phyloP scores from a whole-genome alignment of 495 filamentous ascomycete genomes.

The Trypethelium eluteriae region DNA sequence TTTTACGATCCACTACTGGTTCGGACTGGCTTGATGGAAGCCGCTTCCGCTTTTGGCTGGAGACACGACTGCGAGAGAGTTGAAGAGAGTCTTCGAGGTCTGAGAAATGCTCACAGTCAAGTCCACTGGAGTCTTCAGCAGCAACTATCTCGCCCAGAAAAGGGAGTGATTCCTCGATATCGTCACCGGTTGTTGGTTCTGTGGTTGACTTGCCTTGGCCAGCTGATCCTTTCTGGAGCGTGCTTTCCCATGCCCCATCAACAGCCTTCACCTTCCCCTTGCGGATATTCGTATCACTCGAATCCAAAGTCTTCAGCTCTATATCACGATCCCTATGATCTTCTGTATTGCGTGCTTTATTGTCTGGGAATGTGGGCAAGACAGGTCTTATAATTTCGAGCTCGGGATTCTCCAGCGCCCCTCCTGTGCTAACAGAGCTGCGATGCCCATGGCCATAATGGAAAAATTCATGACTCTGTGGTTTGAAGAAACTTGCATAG shows the following conservation, averaged over 20 bases:
- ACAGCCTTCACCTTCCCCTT: neutral
- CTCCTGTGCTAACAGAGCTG: conserved; percentile 23
- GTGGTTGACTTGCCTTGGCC: neutral
- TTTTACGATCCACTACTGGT: neutral
- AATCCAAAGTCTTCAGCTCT: neutral
- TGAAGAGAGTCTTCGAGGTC: neutral
- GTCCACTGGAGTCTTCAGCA: neutral
- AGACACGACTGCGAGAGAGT: neutral
- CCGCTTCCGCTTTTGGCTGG: neutral
- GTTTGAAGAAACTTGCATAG: conserved; percentile 14
- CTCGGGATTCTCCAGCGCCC: conserved; percentile 27
- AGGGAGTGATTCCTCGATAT: neutral
- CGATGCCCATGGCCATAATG: conserved; percentile 17
- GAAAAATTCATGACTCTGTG: conserved; percentile 13
- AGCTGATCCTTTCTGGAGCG: neutral
- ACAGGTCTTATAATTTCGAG: conserved; percentile 27
- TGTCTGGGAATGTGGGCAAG: conserved; percentile 10
- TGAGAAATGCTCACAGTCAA: neutral
- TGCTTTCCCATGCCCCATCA: neutral
- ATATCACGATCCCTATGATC: neutral
- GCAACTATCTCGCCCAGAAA: neutral
- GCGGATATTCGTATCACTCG: neutral
- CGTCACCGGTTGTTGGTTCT: neutral
- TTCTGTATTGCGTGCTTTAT: neutral
- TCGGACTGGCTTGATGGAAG: neutral